These are phyloP conservation scores for Monosporascus sp. DNA, from an alignment of 2,329 filamentous ascomycete species.

Conservation along the genomic window DNA sequence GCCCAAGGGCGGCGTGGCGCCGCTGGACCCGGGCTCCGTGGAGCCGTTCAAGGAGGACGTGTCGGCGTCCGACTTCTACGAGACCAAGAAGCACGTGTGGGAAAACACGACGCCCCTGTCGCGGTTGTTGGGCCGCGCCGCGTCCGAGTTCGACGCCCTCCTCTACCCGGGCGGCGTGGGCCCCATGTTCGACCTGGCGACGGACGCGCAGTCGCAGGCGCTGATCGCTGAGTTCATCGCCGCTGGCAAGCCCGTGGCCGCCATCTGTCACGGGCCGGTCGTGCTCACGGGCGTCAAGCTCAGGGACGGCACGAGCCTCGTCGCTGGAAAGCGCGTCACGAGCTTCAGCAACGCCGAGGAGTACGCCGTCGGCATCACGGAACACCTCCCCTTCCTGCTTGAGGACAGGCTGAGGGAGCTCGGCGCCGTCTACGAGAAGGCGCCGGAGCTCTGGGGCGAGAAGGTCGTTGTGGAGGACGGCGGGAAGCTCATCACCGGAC, in stretches of 20 bases:
- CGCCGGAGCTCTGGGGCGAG: slow-evolving; percentile 43
- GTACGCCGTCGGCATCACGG: slow-evolving; percentile 34
- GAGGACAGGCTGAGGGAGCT: slow-evolving; percentile 49
- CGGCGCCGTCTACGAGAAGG: slow-evolving; percentile 53
- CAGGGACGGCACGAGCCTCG: slow-evolving; percentile 45
- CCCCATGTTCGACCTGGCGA: slow-evolving; percentile 63
- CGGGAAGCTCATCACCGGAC: slow-evolving; percentile 51
- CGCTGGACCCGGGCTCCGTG: slow-evolving; percentile 56
- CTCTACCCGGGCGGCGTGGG: slow-evolving; percentile 56
- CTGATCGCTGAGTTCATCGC: slow-evolving; percentile 59
- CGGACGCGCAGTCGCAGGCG: slow-evolving; percentile 50
- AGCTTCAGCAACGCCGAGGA: slow-evolving; percentile 57
- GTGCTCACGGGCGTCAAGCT: slow-evolving; percentile 55
- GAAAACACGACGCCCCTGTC: slow-evolving; percentile 56
- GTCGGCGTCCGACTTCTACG: slow-evolving; percentile 48
- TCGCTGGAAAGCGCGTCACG: slow-evolving; percentile 54
- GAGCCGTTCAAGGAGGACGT: slow-evolving; percentile 50
- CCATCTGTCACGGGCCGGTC: slow-evolving; percentile 66
- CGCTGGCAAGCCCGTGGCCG: slow-evolving; percentile 57
- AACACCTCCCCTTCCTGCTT: slow-evolving; percentile 55
- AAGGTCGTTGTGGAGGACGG: slow-evolving; percentile 42
- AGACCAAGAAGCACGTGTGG: slow-evolving; percentile 55
- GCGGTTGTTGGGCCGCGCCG: slow-evolving; percentile 46
- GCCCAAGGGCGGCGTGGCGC: slow-evolving; percentile 56
- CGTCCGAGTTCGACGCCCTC: slow-evolving; percentile 58